These are phyloP conservation scores for Solanum etuberosum DNA, from an alignment of 257 asterid species.

Conservation along the genomic window DNA sequence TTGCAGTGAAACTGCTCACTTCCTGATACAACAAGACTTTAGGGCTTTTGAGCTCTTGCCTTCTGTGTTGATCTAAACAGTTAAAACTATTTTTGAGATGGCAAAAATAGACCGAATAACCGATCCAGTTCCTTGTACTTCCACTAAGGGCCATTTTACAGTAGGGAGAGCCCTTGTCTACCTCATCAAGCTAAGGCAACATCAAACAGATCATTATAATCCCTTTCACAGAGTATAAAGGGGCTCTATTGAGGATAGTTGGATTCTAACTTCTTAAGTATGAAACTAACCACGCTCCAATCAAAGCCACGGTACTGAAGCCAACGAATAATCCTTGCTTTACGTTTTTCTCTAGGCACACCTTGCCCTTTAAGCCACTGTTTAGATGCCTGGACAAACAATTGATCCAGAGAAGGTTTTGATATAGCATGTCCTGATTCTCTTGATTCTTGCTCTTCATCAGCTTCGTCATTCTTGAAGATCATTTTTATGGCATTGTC, in stretches of 20 bases:
- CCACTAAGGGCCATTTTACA: not conserved
- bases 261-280: slow-evolving; percentile 54
- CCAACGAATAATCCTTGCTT: slow-evolving; percentile 71
- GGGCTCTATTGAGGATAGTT: slow-evolving; percentile 26
- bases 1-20: not conserved
- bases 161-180: not conserved
- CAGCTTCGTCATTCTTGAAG: slow-evolving; percentile 28
- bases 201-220: not conserved
- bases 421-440: slow-evolving; percentile 52
- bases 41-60: not conserved
- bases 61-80: not conserved
- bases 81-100: not conserved
- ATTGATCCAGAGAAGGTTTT: slow-evolving; percentile 50
- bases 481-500: slow-evolving; percentile 57
- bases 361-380: slow-evolving; percentile 67
- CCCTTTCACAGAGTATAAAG: not conserved
- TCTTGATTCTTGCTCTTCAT: slow-evolving; percentile 36
- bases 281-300: slow-evolving; percentile 38
- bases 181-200: not conserved
- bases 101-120: not conserved
- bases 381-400: slow-evolving; percentile 57
- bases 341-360: slow-evolving; percentile 44
- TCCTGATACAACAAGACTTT: not conserved
- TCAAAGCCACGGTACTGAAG: slow-evolving; percentile 92
- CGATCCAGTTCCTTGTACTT: not conserved